Percentiles rank a stretch among this genome's conserved stretches.
These are phyloP conservation scores for Asclepias syriaca DNA, from an alignment of 257 asterid species.

Conservation along the genomic window DNA sequence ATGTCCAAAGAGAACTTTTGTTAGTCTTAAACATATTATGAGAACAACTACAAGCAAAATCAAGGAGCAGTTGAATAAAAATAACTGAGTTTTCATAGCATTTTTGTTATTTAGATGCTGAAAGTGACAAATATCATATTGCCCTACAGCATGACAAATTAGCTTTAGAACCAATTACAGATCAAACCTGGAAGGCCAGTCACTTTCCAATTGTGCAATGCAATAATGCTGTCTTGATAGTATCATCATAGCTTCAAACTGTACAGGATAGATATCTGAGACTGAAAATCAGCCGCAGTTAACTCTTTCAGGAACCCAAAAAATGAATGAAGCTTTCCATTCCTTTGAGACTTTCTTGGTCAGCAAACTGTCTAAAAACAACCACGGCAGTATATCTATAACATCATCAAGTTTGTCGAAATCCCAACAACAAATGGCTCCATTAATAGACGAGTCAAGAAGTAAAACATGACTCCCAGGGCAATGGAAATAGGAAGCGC, in stretches of 20 bases:
- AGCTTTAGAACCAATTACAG: neutral
- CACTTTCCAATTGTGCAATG: neutral
- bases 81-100: neutral
- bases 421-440: slow-evolving; percentile 95
- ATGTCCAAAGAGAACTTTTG: neutral
- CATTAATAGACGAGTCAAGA: slow-evolving; percentile 82
- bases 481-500: slow-evolving; percentile 91
- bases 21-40: neutral
- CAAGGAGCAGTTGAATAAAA: neutral
- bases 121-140: neutral
- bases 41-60: neutral
- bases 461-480: slow-evolving; percentile 80
- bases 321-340: slow-evolving; percentile 4
- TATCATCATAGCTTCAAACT: neutral
- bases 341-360: neutral
- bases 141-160: slow-evolving; percentile 1
- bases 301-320: slow-evolving; percentile 13
- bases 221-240: neutral
- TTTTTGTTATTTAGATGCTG: neutral
- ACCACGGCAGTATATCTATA: slow-evolving; percentile 55
- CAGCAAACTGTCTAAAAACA: slow-evolving; percentile 14
- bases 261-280: neutral
- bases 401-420: slow-evolving; percentile 81
- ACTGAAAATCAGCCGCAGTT: neutral
- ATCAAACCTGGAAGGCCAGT: slow-evolving; percentile 16